Evolutionary conservation across 805 yeast genomes (phyloP), one percentile per base, ranked within the genome.

Genomic region (Myxozyma monticola): DNA sequence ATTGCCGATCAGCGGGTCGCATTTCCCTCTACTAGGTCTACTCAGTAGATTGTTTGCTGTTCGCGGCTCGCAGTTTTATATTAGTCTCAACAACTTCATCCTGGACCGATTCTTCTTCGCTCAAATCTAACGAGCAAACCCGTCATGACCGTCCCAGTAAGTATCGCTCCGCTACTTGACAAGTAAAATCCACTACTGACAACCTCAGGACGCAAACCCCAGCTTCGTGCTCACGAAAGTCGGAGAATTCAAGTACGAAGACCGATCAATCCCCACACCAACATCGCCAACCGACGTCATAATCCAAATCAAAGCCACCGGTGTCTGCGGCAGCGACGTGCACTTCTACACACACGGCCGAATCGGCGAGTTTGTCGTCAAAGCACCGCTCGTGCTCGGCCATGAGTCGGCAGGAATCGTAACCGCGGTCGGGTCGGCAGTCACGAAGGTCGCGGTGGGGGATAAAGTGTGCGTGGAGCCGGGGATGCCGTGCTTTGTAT

Each of bases 401-500:
- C 83, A 79, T 56, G 83, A 79, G 60, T 69, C 75, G 55, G 67
- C 79, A 0, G 81, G 80, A 31, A 65, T 71, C 6, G 69, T 77
- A 2, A 49, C 61, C 26, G 75, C 68, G 33, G 65, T 78, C 28
- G 85, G 85, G 20, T 37, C 69, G 0, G 70, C 56, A 15, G 83
- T 79, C 3, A 66, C 65, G 0, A 65, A 64, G 12, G 64, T 77
- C 18, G 65, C 73, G 54, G 66, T 68, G 2, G 84, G 84, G 7
- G 83, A 80, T 61, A 75, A 76, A 39, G 87, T 83, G 22, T 83
- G 78, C 14, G 75, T 81, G 24, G 85, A 81, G 59, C 83, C 84
- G 5, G 74, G 81, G 1, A 79, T 80, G 20, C 78, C 80, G 35
- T 83, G 85, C 20, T 64, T 69, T 9, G 59, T 65, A 25, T 81